Base-by-base conservation (phyloP, 225 moss, liverwort and hornwort genomes). In the Polytrichum commune region DNA sequence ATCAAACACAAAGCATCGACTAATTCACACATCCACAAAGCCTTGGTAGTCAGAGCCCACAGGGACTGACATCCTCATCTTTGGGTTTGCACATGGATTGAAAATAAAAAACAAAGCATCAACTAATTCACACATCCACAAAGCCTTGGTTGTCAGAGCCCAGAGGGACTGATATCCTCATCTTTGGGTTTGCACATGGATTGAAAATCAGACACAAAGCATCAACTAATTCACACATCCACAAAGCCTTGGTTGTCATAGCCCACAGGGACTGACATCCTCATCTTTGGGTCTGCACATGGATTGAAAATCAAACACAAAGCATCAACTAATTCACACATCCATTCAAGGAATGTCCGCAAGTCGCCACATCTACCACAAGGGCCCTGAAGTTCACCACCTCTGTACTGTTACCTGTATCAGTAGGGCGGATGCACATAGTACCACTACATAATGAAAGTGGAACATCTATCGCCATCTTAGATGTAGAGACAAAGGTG, bases 231-330 rank as follows among this genome's bases (percentile, higher is more conserved):
- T 30, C 30, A 30, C n/a, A n/a, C n/a, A n/a, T n/a, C n/a, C n/a
- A n/a, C n/a, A n/a, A 60, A 27, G 27, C 83, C 80, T 65, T 81
- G 70, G 27, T 26, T 54, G 38, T 78, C 78, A 22, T 86, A 86
- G 38, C 78, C 80, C 71, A 81, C 71, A 54, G 83, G 76, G 28
- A 83, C 83, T 7, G 83, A 73, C 53, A 83, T 80, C 66, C 83
- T 71, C 35, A 75, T 80, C 2, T 76, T 80, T 65, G 83, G 78
- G 62, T 80, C 86, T 86, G 83, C 67, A 64, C 35, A 67, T 29
- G 19, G 16, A 67, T 56, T 56, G 18, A 1, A 18, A 56, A 13
- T 19, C 55, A 55, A 4, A 55, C 19, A 29, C 29, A 29, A 30
- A 30, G 1, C 30, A 30, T 1, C 30, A 1, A 30, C 30, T 30